Evolutionary conservation across 108 stramenopile genomes (phyloP).

Genomic region (Skeletonema tropicum): DNA sequence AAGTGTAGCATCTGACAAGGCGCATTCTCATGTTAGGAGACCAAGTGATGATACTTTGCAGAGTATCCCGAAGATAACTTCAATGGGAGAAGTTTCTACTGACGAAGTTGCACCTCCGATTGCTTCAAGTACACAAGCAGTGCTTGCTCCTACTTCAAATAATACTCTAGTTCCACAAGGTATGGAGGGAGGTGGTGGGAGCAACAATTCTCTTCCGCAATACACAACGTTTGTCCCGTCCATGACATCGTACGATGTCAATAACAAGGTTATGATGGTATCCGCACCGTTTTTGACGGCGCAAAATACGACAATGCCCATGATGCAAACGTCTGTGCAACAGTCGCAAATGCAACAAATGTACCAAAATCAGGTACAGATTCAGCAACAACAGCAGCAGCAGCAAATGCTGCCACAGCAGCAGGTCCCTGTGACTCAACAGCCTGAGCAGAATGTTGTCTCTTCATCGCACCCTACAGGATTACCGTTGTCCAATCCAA

Average conservation of each 20-base stretch:
- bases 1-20: not conserved
- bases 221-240: constrained; percentile 8
- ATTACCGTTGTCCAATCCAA: not conserved
- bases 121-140: not conserved
- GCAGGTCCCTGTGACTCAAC: not conserved
- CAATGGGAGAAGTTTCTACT: not conserved
- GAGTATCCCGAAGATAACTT: not conserved
- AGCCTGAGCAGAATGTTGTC: constrained; percentile 2
- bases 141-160: not conserved
- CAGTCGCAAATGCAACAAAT: not conserved
- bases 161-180: not conserved
- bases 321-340: not conserved
- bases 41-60: not conserved
- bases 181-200: not conserved
- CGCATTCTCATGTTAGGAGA: not conserved
- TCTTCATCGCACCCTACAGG: not conserved
- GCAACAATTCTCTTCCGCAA: not conserved
- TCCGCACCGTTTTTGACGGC: constrained; percentile 15
- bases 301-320: constrained; percentile 7
- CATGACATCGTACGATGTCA: constrained; percentile 12
- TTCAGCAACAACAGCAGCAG: not conserved
- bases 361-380: constrained; percentile 1
- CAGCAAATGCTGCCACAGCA: not conserved
- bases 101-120: not conserved
- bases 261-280: constrained; percentile 15